Evolutionary conservation across 192 early-diverging fungal genomes (phyloP), one percentile per base, ranked within the genome.

Genomic region (Dispira parvispora): DNA sequence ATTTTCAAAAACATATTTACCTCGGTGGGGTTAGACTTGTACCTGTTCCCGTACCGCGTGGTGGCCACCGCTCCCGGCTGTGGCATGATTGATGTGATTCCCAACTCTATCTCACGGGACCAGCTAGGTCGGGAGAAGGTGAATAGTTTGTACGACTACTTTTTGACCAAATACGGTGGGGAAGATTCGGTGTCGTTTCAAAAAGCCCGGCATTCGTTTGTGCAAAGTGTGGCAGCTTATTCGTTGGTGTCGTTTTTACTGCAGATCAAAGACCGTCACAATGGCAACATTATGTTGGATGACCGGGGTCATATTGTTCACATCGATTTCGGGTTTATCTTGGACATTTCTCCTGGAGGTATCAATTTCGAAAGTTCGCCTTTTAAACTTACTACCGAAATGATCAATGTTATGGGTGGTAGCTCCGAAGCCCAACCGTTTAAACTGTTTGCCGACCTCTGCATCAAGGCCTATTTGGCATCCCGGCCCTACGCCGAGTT

Each of bases 251-350:
- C 92, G 56, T 99, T 90, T 72, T 50, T 99, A 62, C 77, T 99
- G 26, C 94, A 98, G 70, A 90, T 99, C 75, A 98, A 98, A 72
- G 96, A 99, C 78, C 80, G 96, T 25, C 95, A 98, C 71, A 98
- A 98, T 73, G 95, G 95, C 54, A 98, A 98, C 75, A 96, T 99
- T 66, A 98, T 99, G 96, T 81, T 98, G 62, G 96, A 99, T 63
- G 83, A 90, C 62, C 78, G 89, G 62, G 96, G 96, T 0, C 92
- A 99, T 69, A 85, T 98, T 27, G 77, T 99, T 67, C 96, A 99
- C 73, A 96, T 99, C 63, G 95, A 99, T 72, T 99, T 99, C 67
- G 96, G 96, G 16, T 99, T 98, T 69, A 95, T 99, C 64, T 78
- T 99, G 52, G 92, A 94, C 61, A 98, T 99, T 69, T 88, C 93